Base-by-base conservation (phyloP, 768 basidiomycete species). In the Tylopilus felleus region DNA sequence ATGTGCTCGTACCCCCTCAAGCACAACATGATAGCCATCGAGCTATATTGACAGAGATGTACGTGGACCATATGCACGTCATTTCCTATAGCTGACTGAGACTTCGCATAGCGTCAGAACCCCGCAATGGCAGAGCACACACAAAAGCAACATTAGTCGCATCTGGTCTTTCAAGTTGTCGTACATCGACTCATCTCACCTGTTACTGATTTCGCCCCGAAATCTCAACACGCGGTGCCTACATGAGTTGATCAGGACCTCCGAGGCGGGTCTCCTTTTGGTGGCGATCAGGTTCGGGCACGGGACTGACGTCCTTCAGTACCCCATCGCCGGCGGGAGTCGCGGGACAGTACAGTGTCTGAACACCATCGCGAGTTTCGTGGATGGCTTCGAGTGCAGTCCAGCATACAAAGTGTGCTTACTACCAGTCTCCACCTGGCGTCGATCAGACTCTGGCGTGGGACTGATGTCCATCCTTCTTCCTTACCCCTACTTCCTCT, bases 41-140 rank as follows among this genome's bases (percentile, higher is more conserved):
- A 72, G 71, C 63, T 21, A 71, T 73, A 64, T 55, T 70, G 49
- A 57, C 49, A 47, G 65, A 74, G 55, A 74, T 62, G 72, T 72
- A 49, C 51, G 57, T 61, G 6, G 19, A 7, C 13, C 25, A n/a
- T n/a, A 0, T 27, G 5, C 1, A 46, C 31, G 9, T 35, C 31
- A 17, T 55, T 5, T 19, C 13, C 19, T 21, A 5, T 19, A 6
- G 12, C 35, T 54, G 22, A 60, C 40, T 4, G 13, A 40, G 16
- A 27, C 23, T 5, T 21, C 10, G 6, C 19, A 0, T 17, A 73
- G 71, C 25, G 50, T 69, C 22, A 60, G 55, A 51, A 66, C 62
- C 17, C 71, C 71, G 41, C 56, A 62, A 40, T 73, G 73, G 73
- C 58, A 69, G 57, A 64, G 61, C 42, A 65, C 71, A 21, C 60